Percentiles rank a stretch among this genome's conserved stretches.
phyloP scores from a whole-genome alignment of 1,284 basidiomycete species.

The Fomitopsis pinicola region DNA sequence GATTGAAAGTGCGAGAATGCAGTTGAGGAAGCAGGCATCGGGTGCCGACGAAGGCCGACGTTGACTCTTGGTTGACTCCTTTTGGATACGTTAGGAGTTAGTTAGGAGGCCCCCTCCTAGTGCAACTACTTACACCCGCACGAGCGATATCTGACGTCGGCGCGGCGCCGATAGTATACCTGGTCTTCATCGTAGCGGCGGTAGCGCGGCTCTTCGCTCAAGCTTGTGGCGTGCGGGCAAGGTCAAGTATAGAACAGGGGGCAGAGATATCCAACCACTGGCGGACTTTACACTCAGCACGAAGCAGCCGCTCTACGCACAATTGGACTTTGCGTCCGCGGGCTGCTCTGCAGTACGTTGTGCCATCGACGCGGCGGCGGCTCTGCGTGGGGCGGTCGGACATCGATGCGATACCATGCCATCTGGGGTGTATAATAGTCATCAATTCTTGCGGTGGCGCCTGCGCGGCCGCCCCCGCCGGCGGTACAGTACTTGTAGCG shows the following conservation, averaged over 20 bases:
- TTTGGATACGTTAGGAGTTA: not conserved
- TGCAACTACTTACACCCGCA: not conserved
- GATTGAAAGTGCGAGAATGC: not conserved
- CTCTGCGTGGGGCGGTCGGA: too few relatives aligned
- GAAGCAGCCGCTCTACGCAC: not conserved
- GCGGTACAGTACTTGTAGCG: too few relatives aligned
- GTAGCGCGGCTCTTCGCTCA: not conserved
- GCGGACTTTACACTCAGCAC: not conserved
- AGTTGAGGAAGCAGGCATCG: not conserved
- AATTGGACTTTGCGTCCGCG: not conserved
- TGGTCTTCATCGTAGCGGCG: not conserved
- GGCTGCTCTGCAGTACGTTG: not conserved
- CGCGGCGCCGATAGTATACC: not conserved
- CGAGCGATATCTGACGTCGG: not conserved
- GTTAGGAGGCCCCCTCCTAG: not conserved
- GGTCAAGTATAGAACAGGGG: not conserved
- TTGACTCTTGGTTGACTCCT: not conserved
- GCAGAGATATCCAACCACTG: not conserved
- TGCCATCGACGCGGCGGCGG: too few relatives aligned
- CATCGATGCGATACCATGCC: too few relatives aligned
- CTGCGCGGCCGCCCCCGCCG: too few relatives aligned
- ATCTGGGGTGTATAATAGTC: too few relatives aligned
- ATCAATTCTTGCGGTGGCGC: too few relatives aligned
- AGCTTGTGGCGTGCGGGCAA: not conserved
- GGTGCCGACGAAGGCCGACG: not conserved